Percentiles rank a stretch among this genome's conserved stretches.
phyloP scores from a whole-genome alignment of 257 asterid genomes.

The Lithospermum erythrorhizon region DNA sequence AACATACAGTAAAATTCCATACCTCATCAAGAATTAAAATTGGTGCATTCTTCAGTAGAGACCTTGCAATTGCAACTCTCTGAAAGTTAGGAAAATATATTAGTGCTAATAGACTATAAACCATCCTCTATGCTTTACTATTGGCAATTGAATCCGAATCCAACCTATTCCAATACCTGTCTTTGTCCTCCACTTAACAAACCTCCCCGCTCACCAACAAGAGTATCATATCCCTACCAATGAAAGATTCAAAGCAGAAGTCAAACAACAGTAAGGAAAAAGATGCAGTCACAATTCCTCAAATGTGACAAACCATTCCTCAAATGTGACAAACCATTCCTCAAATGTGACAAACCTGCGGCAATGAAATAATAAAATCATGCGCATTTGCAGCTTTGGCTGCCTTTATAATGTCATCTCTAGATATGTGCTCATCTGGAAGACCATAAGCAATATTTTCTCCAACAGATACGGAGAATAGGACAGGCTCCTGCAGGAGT shows the following conservation, averaged over 20 bases:
- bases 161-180: constrained; percentile 41
- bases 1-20: constrained; percentile 4
- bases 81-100: constrained; percentile 25
- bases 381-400: constrained; percentile 99
- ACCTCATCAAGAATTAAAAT: constrained; percentile 95
- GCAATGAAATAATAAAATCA: constrained; percentile 80
- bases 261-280: constrained; percentile 5
- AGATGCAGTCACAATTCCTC: constrained; percentile 6
- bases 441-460: constrained; percentile 97
- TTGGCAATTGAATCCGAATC: neutral
- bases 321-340: constrained; percentile 9
- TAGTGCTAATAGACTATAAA: constrained; percentile 2
- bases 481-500: constrained; percentile 75
- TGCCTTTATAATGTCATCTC: constrained; percentile 80
- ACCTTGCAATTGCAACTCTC: constrained; percentile 97
- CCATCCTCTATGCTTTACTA: constrained; percentile 1
- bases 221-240: constrained; percentile 77
- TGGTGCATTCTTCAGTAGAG: constrained; percentile 95
- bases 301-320: constrained; percentile 9
- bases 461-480: constrained; percentile 85
- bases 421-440: constrained; percentile 83
- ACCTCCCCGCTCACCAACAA: constrained; percentile 98
- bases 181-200: constrained; percentile 95
- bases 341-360: constrained; percentile 49
- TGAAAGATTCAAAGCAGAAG: constrained; percentile 11